Conservation (phyloP, 805 yeast genomes). For the Ogataea parapolymorpha region DNA sequence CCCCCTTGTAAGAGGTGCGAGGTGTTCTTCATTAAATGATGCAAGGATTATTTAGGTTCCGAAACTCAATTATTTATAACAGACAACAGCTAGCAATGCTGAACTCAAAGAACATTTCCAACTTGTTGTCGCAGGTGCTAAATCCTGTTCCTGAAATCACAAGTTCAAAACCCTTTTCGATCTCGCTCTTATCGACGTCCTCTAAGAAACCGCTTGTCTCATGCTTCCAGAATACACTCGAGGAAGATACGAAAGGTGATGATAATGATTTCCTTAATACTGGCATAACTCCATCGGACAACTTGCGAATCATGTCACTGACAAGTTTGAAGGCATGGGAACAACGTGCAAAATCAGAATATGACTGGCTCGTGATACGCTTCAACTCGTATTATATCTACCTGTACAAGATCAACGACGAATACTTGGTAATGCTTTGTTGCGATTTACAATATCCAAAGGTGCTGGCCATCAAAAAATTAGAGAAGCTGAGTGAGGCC, state of each 20-base stretch:
- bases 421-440: slow-evolving; percentile 28
- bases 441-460: slow-evolving; percentile 29
- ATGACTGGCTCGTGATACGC: slow-evolving; percentile 27
- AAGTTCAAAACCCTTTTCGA: slow-evolving; percentile 25
- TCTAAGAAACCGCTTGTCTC: slow-evolving; percentile 32
- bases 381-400: slow-evolving; percentile 25
- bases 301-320: slow-evolving; percentile 30
- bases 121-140: slow-evolving; percentile 28
- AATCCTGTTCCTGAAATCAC: slow-evolving; percentile 27
- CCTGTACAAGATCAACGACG: slow-evolving; percentile 20
- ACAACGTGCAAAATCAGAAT: slow-evolving; percentile 8
- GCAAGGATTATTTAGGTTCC: no score
- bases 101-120: slow-evolving; percentile 27
- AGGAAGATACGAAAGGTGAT: slow-evolving; percentile 5
- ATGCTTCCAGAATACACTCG: slow-evolving; percentile 17
- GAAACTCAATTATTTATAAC: no score
- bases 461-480: slow-evolving; percentile 27
- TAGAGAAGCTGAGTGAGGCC: slow-evolving; percentile 18
- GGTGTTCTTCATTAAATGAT: not conserved
- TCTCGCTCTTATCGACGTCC: slow-evolving; percentile 29
- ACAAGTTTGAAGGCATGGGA: slow-evolving; percentile 29
- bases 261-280: slow-evolving; percentile 29
- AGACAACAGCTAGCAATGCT: slow-evolving; percentile 21
- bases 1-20: slow-evolving; percentile 9
- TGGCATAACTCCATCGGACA: slow-evolving; percentile 29